Evolutionary conservation across 1,139 yeast species (phyloP).

Genomic region (Martiniozyma asiatica): DNA sequence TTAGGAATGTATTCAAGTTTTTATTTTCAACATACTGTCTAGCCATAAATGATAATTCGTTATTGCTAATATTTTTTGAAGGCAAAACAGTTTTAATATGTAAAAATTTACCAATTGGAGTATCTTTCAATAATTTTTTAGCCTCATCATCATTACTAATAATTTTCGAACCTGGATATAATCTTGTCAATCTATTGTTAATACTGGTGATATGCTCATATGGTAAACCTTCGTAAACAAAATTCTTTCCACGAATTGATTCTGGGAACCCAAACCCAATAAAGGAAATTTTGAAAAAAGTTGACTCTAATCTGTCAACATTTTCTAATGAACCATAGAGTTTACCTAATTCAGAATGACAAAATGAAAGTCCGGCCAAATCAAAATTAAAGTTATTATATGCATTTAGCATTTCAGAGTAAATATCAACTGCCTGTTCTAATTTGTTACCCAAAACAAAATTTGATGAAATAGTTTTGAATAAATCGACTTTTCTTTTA

Average conservation of each 20-base stretch:
- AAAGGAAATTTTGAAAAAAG: slow-evolving; percentile 69
- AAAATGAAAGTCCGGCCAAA: slow-evolving; percentile 63
- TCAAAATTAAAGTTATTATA: slow-evolving; percentile 68
- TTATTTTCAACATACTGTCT: slow-evolving; percentile 62
- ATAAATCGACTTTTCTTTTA: slow-evolving; percentile 67
- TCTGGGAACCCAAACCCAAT: slow-evolving; percentile 81
- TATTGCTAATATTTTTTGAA: slow-evolving; percentile 37
- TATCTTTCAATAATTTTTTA: slow-evolving; percentile 28
- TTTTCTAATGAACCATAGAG: slow-evolving; percentile 58
- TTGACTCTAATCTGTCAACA: slow-evolving; percentile 63
- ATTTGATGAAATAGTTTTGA: slow-evolving; percentile 60
- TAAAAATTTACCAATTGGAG: slow-evolving; percentile 61
- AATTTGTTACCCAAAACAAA: slow-evolving; percentile 62
- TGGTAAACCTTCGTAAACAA: slow-evolving; percentile 77
- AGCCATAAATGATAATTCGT: slow-evolving; percentile 36
- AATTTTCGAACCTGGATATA: slow-evolving; percentile 77
- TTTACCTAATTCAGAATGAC: slow-evolving; percentile 57
- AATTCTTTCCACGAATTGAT: slow-evolving; percentile 62
- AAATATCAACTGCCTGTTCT: slow-evolving; percentile 68
- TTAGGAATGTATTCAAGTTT: slow-evolving; percentile 58
- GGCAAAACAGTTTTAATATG: slow-evolving; percentile 70
- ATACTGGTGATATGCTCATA: slow-evolving; percentile 81
- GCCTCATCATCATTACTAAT: slow-evolving; percentile 52
- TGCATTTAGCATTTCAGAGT: slow-evolving; percentile 65
- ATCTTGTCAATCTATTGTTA: slow-evolving; percentile 60